Evolutionary conservation across 2,329 filamentous ascomycete genomes (phyloP).

Genomic region (Cercospora sp.): DNA sequence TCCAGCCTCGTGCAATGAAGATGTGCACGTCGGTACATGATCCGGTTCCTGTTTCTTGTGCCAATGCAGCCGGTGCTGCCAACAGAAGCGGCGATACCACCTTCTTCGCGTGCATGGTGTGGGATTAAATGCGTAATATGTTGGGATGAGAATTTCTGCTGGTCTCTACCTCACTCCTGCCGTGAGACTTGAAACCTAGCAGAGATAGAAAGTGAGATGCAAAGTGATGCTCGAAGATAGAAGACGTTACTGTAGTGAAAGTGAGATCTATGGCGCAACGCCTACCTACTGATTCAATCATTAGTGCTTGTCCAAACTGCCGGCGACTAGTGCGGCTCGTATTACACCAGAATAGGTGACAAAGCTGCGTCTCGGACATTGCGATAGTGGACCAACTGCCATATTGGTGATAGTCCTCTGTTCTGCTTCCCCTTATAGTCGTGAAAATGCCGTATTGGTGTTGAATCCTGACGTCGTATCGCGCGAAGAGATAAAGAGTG

Average conservation of each 20-base stretch:
- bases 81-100: slow-evolving; percentile 20
- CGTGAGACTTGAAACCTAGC: neutral
- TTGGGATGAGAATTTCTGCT: neutral
- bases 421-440: neutral
- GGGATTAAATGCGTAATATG: neutral
- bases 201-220: neutral
- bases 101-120: slow-evolving; percentile 1
- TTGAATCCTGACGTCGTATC: neutral
- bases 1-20: slow-evolving; percentile 30
- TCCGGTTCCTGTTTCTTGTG: slow-evolving; percentile 20
- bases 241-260: neutral
- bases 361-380: neutral
- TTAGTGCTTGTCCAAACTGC: neutral
- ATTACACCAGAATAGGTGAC: neutral
- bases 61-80: slow-evolving; percentile 17
- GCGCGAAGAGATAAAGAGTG: neutral
- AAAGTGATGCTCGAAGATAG: neutral
- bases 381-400: neutral
- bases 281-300: neutral
- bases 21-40: slow-evolving; percentile 29
- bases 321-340: neutral
- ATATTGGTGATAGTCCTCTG: neutral
- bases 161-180: neutral
- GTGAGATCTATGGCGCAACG: neutral
- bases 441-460: neutral